These are phyloP conservation scores for Beauveria scarabaeidicola DNA, from an alignment of 2,329 filamentous ascomycete genomes.

Conservation along the genomic window DNA sequence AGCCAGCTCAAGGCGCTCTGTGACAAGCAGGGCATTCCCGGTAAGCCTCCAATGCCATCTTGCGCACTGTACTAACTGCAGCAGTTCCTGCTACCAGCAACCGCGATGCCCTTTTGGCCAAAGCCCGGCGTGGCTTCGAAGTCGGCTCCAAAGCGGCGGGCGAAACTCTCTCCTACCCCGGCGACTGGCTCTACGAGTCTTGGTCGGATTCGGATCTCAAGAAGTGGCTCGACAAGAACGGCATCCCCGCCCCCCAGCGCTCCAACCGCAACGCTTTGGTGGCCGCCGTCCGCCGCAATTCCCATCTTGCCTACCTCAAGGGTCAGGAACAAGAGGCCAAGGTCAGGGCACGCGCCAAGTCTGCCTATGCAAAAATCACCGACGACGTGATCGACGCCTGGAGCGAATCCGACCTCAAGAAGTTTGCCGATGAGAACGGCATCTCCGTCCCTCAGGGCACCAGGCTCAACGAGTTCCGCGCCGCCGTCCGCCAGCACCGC, in stretches of 20 bases:
- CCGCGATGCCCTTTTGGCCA: conserved; percentile 71
- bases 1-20: conserved; percentile 90
- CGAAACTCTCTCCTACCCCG: conserved; percentile 78
- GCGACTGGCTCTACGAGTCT: conserved; percentile 83
- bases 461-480: conserved; percentile 79
- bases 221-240: conserved; percentile 83
- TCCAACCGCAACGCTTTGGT: conserved; percentile 79
- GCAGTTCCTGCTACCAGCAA: conserved; percentile 74
- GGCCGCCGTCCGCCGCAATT: conserved; percentile 82
- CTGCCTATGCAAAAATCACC: conserved; percentile 65
- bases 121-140: conserved; percentile 76
- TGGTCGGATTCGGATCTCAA: conserved; percentile 95
- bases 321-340: conserved; percentile 52
- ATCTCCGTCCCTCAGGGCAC: conserved; percentile 84
- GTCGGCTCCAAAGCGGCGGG: conserved; percentile 62
- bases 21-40: conserved; percentile 76
- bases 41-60: conserved; percentile 24
- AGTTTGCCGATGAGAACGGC: conserved; percentile 84
- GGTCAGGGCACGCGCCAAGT: conserved; percentile 55
- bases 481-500: conserved; percentile 81
- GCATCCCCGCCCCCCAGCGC: conserved; percentile 78
- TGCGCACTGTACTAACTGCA: neutral
- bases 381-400: conserved; percentile 83
- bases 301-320: conserved; percentile 66
- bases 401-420: conserved; percentile 83